Conservation (phyloP, 2,329 filamentous ascomycete species). For the Fusarium cyanostomum region DNA sequence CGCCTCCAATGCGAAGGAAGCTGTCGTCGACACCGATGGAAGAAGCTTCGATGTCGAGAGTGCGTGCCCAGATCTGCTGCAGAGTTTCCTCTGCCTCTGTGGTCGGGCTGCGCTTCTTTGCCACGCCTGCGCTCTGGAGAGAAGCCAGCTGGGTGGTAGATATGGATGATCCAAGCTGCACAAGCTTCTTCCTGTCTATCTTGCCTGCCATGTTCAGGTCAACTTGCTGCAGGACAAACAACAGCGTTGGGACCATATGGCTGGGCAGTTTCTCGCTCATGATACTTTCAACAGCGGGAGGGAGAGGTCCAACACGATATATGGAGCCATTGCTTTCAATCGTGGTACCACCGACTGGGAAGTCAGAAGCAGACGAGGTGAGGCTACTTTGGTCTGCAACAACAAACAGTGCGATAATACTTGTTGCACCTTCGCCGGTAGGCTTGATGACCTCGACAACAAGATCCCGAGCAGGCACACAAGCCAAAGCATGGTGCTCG, state of each 20-base stretch:
- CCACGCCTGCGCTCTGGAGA: neutral
- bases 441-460: conserved; percentile 2
- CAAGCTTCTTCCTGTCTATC: neutral
- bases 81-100: neutral
- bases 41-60: neutral
- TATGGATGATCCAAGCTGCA: neutral
- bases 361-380: too few species aligned
- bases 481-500: neutral
- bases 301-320: neutral
- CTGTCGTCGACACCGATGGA: neutral
- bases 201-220: neutral
- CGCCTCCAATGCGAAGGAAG: neutral
- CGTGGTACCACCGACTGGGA: neutral
- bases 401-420: neutral
- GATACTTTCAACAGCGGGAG: neutral
- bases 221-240: neutral
- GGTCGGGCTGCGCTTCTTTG: neutral
- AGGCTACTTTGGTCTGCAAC: neutral
- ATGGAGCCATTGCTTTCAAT: neutral
- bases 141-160: neutral
- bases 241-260: neutral
- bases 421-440: neutral
- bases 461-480: neutral
- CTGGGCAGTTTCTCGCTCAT: neutral
- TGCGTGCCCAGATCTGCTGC: neutral